phyloP scores from a whole-genome alignment of 192 early-diverging fungal species.

The Rhizoclosmatium sp. region DNA sequence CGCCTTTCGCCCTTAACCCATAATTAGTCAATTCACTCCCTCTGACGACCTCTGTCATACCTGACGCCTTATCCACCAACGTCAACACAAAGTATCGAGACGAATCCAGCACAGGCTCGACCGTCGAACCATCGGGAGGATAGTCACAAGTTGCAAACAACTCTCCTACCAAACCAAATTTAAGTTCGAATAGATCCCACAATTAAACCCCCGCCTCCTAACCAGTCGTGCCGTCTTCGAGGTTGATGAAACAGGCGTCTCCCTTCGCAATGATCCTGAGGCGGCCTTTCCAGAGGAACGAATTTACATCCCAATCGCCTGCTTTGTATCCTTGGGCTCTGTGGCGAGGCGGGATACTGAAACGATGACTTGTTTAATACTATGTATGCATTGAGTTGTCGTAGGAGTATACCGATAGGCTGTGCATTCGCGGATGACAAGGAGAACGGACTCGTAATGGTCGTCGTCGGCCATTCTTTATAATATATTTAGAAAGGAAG shows the following conservation, averaged over 20 bases:
- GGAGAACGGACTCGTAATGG: conserved; percentile 79
- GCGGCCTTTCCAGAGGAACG: conserved; percentile 82
- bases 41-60: conserved; percentile 38
- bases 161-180: conserved; percentile 57
- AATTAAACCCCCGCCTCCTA: background rate
- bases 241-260: conserved; percentile 71
- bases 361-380: conserved; percentile 5
- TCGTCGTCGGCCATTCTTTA: conserved; percentile 36
- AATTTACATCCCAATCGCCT: conserved; percentile 81
- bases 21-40: background rate
- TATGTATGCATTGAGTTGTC: background rate
- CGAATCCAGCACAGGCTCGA: conserved; percentile 85
- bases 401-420: conserved; percentile 52
- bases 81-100: conserved; percentile 87
- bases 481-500: too few relatives aligned
- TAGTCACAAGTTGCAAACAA: conserved; percentile 83
- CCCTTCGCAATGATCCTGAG: conserved; percentile 74
- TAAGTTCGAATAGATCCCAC: background rate
- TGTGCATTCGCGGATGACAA: conserved; percentile 81
- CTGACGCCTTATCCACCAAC: conserved; percentile 68
- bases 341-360: conserved; percentile 74
- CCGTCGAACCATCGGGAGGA: conserved; percentile 68
- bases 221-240: conserved; percentile 61
- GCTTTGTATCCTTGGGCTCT: conserved; percentile 75
- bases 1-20: conserved; percentile 70